Evolutionary conservation across 768 basidiomycete genomes (phyloP).

Genomic region (Pulveroboletus sp.): DNA sequence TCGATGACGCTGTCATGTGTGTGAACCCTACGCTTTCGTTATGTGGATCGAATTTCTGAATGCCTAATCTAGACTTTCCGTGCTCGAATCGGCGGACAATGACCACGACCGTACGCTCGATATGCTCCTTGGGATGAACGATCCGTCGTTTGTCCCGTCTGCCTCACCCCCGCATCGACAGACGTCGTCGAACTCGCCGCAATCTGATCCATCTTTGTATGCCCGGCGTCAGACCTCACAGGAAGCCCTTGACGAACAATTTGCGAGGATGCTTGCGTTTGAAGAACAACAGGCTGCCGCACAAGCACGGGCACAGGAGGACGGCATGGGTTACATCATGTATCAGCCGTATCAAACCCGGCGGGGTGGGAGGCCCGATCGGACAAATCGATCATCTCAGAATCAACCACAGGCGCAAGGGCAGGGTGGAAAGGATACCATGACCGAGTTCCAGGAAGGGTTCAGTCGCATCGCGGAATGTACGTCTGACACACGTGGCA

Average conservation of each 20-base stretch:
- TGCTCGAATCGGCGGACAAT: constrained; percentile 69
- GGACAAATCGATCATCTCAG: background rate
- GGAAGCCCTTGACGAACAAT: constrained; percentile 74
- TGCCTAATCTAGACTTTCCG: constrained; percentile 48
- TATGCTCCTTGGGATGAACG: constrained; percentile 78
- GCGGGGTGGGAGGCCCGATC: constrained; percentile 7
- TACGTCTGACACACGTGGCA: constrained; percentile 34
- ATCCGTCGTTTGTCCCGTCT: constrained; percentile 64
- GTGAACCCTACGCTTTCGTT: constrained; percentile 20
- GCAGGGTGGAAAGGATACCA: constrained; percentile 43
- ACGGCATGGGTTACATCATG: constrained; percentile 4
- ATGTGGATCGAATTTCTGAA: background rate
- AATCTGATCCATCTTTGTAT: constrained; percentile 24
- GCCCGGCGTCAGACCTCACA: constrained; percentile 38
- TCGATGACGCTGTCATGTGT: constrained; percentile 70
- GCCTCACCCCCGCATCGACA: constrained; percentile 3
- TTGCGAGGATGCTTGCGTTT: constrained; percentile 68
- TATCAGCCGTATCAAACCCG: constrained; percentile 27
- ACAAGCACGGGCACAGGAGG: constrained; percentile 19
- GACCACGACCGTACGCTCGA: constrained; percentile 78
- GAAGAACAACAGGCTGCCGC: constrained; percentile 46
- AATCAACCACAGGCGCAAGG: constrained; percentile 8
- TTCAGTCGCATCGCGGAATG: constrained; percentile 77
- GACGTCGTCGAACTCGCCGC: background rate
- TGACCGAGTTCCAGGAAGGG: constrained; percentile 71